Evolutionary conservation across 371 early-diverging fungal genomes (phyloP).

Genomic region (Nematocida major): DNA sequence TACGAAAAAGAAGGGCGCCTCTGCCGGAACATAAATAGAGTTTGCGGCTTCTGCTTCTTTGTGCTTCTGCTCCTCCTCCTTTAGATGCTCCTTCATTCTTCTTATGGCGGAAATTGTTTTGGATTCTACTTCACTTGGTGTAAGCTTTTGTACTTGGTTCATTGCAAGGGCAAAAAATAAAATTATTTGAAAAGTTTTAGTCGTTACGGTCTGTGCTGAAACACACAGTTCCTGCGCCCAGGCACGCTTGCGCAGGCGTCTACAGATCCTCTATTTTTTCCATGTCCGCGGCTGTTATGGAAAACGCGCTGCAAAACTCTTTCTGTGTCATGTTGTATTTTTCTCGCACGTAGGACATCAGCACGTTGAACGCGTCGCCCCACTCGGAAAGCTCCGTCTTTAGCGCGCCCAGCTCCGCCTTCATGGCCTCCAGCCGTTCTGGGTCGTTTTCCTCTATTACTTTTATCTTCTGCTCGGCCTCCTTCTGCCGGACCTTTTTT

Average conservation of each 20-base stretch:
- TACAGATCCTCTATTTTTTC: constrained; percentile 64
- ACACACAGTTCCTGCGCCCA: background rate
- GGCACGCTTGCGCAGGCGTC: background rate
- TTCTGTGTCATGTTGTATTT: constrained; percentile 70
- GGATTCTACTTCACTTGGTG: constrained; percentile 6
- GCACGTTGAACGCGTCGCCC: constrained; percentile 76
- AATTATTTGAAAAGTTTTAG: constrained; percentile 11
- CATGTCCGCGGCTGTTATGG: constrained; percentile 70
- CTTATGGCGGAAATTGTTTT: constrained; percentile 38
- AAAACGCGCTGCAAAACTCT: constrained; percentile 72
- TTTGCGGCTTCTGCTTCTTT: constrained; percentile 50
- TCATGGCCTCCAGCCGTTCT: background rate
- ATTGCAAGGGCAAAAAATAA: constrained; percentile 29
- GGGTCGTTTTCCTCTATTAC: constrained; percentile 39
- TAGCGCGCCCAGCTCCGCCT: background rate
- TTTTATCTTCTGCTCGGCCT: background rate
- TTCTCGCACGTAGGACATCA: constrained; percentile 73
- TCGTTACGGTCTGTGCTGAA: background rate
- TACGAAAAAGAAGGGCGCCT: constrained; percentile 62
- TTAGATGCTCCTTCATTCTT: constrained; percentile 45
- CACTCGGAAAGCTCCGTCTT: constrained; percentile 23
- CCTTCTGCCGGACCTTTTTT: constrained; percentile 3
- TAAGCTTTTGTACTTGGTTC: background rate
- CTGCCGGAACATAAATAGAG: constrained; percentile 60
- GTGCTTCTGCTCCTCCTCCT: constrained; percentile 49